Conservation (phyloP, 768 basidiomycete genomes). For the Collybia mongolica region DNA sequence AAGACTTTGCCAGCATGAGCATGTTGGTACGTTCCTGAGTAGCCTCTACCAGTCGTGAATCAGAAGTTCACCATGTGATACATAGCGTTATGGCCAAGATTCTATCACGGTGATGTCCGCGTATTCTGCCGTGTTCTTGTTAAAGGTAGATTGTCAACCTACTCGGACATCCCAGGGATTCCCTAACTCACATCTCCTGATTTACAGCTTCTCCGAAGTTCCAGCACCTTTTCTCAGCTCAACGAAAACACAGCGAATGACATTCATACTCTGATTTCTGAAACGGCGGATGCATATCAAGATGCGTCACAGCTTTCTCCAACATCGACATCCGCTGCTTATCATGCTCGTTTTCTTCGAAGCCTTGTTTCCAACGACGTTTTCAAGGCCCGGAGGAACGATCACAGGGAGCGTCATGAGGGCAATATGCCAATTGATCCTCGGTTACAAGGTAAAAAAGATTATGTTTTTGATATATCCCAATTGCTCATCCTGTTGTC, state of each 20-base stretch:
- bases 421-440: conserved; percentile 50
- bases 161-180: not conserved
- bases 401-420: conserved; percentile 34
- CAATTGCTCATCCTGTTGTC: conserved; percentile 6
- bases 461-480: not conserved
- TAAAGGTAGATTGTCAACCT: conserved; percentile 48
- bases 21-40: conserved; percentile 55
- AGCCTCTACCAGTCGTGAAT: not conserved
- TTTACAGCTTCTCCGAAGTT: conserved; percentile 65
- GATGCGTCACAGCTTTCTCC: conserved; percentile 64
- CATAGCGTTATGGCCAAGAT: conserved; percentile 81
- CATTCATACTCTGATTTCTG: conserved; percentile 62
- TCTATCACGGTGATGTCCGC: conserved; percentile 85
- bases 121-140: conserved; percentile 78
- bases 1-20: conserved; percentile 71
- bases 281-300: conserved; percentile 77
- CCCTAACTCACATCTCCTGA: conserved; percentile 4
- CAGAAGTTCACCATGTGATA: conserved; percentile 1
- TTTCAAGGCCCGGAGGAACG: conserved; percentile 48
- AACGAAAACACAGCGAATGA: conserved; percentile 61
- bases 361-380: conserved; percentile 65
- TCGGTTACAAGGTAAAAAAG: conserved; percentile 48
- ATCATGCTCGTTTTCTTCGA: conserved; percentile 78
- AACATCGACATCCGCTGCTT: conserved; percentile 64
- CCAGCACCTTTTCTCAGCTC: conserved; percentile 55